Evolutionary conservation across 1,139 yeast genomes (phyloP), one percentile per base, ranked within the genome.

Genomic region (Pneumocystis oryctolagi): DNA sequence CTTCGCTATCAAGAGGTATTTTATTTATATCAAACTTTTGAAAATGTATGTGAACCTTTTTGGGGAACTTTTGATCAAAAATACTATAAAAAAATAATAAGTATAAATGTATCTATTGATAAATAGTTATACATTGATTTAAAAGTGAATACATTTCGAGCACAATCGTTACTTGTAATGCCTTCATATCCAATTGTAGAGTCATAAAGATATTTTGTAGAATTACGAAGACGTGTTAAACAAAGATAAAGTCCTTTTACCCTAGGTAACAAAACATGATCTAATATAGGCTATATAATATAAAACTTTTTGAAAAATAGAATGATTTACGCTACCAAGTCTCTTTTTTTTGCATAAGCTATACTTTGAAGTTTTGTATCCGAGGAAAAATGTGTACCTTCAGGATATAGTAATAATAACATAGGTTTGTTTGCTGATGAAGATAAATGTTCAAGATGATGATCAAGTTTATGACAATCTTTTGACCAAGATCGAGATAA

Each of bases 301-400:
- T 32, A 28, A 32, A 59, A 9, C n/a, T n/a, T 39, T 12, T 14
- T 25, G 20, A 1, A 6, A 64, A 63, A 40, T 57, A 53, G 18
- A 47, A 47, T n/a, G 3, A 47, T 47, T 47, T 47, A 4, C 4
- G 20, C 12, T 47, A 67, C 60, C 61, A 75, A 73, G 28, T 79
- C 79, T 58, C 78, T 73, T 67, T 83, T 80, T 12, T 73, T 74
- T 34, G 87, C 85, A 73, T 76, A 92, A 18, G 73, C 78, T 18
- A 76, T 77, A 2, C 90, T 83, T 65, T 81, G 81, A 6, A 70
- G 75, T 61, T 81, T 79, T 3, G 96, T 89, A 67, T 82, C 79
- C 14, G 77, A 77, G 53, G 94, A 84, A 65, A 87, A 76, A 62
- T 89, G 94, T 0, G 99, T 92, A 1, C 99, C 99, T 73, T 92